phyloP scores from a whole-genome alignment of 2,329 filamentous ascomycete species.

The Trichoderma cornu-damae region DNA sequence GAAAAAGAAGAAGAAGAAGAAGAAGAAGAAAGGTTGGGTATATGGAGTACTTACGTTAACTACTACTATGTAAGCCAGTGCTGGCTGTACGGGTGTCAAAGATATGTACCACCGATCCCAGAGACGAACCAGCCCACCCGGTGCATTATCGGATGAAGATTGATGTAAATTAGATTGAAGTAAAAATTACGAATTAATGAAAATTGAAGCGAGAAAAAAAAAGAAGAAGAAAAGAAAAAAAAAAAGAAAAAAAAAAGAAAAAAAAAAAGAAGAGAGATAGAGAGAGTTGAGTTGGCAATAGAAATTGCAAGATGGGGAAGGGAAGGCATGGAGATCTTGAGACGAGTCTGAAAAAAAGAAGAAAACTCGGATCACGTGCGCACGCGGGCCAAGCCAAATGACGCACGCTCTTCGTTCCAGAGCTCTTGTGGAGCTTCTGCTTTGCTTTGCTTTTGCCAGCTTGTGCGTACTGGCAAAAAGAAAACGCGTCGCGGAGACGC shows the following conservation, averaged over 20 bases:
- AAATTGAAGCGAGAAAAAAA: neutral
- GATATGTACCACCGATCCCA: conserved; percentile 6
- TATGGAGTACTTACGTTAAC: neutral
- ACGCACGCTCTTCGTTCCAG: conserved; percentile 8
- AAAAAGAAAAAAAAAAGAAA: no score
- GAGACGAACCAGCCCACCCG: neutral
- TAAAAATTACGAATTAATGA: neutral
- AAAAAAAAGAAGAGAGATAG: no score
- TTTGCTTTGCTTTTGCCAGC: no score
- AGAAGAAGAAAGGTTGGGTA: neutral
- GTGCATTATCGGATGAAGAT: neutral
- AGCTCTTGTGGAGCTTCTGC: neutral
- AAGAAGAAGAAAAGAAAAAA: no score
- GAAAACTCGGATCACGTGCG: conserved; percentile 10
- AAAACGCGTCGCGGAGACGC: conserved; percentile 10
- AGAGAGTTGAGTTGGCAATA: no score
- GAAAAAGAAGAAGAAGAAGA: no score
- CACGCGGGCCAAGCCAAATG: conserved; percentile 8
- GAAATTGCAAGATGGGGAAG: no score
- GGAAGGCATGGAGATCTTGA: no score
- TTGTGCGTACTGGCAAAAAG: no score
- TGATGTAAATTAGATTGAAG: neutral
- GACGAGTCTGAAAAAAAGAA: no score
- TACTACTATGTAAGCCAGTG: neutral
- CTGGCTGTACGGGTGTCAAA: neutral